A percentile compares a stretch with the other conserved stretches of the same genome.
Conservation (phyloP, 1,284 basidiomycete genomes). For the Xerocomus cyaneibrunnescens region DNA sequence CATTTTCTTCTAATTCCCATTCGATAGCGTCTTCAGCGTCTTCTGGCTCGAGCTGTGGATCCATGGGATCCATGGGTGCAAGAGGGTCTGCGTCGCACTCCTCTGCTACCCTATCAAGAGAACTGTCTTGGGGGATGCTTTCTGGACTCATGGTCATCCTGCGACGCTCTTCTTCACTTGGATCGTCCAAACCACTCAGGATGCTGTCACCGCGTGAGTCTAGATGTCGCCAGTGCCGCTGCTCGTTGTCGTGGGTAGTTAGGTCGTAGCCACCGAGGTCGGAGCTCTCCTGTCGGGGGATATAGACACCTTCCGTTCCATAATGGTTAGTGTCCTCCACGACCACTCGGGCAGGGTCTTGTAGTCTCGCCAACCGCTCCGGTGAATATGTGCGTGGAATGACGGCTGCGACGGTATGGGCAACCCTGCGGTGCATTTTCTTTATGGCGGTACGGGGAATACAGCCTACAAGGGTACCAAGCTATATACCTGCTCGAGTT, state of each 20-base stretch:
- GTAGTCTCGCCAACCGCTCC: slow-evolving; percentile 13
- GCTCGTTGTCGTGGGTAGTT: slow-evolving; percentile 20
- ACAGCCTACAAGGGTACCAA: slow-evolving; percentile 8
- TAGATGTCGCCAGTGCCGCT: slow-evolving; percentile 32
- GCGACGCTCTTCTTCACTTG: slow-evolving; percentile 24
- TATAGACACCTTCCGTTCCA: slow-evolving; percentile 7
- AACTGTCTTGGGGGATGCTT: slow-evolving; percentile 36
- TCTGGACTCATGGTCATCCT: slow-evolving; percentile 32
- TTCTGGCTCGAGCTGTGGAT: slow-evolving; percentile 23
- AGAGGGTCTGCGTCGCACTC: slow-evolving; percentile 28
- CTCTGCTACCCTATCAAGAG: slow-evolving; percentile 47
- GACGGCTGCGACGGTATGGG: slow-evolving; percentile 34
- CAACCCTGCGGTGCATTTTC: slow-evolving; percentile 33
- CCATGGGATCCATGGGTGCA: not conserved
- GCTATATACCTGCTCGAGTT: slow-evolving; percentile 23
- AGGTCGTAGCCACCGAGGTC: slow-evolving; percentile 26
- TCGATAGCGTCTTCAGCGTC: slow-evolving; percentile 44
- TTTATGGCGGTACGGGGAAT: not conserved
- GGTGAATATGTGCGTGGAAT: slow-evolving; percentile 24
- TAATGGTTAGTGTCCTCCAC: slow-evolving; percentile 18
- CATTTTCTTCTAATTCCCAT: slow-evolving; percentile 55
- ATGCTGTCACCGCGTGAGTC: slow-evolving; percentile 36
- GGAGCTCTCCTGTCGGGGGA: slow-evolving; percentile 14
- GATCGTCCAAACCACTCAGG: slow-evolving; percentile 30
- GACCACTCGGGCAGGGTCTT: slow-evolving; percentile 19